Percentiles rank a stretch among this genome's conserved stretches.
Evolutionary conservation across 176 grass and related monocot genomes (phyloP).

Genomic region (Phoenix dactylifera): DNA sequence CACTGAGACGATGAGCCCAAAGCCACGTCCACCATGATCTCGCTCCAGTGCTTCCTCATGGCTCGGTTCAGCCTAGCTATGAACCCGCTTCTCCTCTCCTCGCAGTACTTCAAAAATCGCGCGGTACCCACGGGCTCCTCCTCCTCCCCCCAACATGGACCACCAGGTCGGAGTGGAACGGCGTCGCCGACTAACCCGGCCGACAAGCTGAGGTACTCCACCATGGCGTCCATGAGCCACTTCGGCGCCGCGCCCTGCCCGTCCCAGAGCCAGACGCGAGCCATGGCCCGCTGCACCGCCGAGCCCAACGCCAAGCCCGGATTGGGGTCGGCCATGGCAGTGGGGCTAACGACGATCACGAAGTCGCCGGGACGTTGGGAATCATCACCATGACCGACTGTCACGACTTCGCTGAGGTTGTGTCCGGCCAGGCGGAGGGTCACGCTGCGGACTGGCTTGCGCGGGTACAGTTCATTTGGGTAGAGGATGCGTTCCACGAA

Average conservation of each 20-base stretch:
- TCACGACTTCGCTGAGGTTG: neutral
- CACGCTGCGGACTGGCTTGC: neutral
- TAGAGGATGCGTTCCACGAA: slow-evolving; percentile 11
- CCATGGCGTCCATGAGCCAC: slow-evolving; percentile 35
- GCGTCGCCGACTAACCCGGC: neutral
- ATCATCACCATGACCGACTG: neutral
- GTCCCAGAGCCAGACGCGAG: slow-evolving; percentile 63
- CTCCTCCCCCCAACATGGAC: neutral
- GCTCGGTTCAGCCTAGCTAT: slow-evolving; percentile 61
- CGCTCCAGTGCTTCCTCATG: slow-evolving; percentile 55
- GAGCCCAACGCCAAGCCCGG: neutral
- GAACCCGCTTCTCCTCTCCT: slow-evolving; percentile 34
- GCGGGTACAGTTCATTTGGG: neutral
- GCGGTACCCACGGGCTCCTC: slow-evolving; percentile 7
- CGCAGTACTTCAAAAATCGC: slow-evolving; percentile 37
- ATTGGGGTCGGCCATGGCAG: neutral
- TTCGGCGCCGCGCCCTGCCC: slow-evolving; percentile 28
- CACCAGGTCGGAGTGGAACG: neutral
- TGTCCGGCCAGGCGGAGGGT: neutral
- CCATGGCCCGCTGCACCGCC: slow-evolving; percentile 26
- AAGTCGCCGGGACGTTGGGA: neutral
- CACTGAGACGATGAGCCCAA: slow-evolving; percentile 22
- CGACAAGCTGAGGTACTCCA: slow-evolving; percentile 34
- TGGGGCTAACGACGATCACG: neutral
- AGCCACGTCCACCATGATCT: slow-evolving; percentile 33